Percentiles rank a stretch among this genome's conserved stretches.
These are phyloP conservation scores for Perkinsus marinus DNA, from an alignment of 169 alveolate genomes.

Conservation along the genomic window DNA sequence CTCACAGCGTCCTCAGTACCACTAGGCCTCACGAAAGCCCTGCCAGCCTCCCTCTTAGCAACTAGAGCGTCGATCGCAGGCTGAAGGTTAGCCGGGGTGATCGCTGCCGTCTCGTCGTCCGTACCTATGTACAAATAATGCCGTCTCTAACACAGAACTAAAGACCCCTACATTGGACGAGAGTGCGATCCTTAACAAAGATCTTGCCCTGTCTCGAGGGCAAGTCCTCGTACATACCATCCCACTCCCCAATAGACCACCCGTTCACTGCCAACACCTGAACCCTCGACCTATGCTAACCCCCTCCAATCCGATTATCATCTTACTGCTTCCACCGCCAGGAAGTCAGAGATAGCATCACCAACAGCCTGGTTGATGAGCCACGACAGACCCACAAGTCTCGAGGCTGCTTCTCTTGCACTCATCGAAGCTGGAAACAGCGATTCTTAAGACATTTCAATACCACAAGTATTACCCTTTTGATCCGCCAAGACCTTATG, in stretches of 20 bases:
- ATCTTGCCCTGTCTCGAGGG: constrained; percentile 40
- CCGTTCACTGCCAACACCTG: constrained; percentile 10
- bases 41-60: constrained; percentile 21
- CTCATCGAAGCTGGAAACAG: background rate
- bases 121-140: background rate
- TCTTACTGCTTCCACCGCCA: constrained; percentile 52
- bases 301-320: background rate
- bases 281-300: background rate
- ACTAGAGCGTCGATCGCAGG: constrained; percentile 40
- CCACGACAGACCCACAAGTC: constrained; percentile 4
- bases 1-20: constrained; percentile 70
- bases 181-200: constrained; percentile 4
- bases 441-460: background rate
- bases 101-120: constrained; percentile 23
- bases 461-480: background rate
- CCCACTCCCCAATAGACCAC: constrained; percentile 37
- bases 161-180: background rate
- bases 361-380: constrained; percentile 56
- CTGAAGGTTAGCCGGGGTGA: constrained; percentile 49
- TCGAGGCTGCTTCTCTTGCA: background rate
- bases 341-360: constrained; percentile 63
- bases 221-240: constrained; percentile 47
- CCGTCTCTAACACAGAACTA: too few species aligned
- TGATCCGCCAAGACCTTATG: background rate
- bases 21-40: constrained; percentile 66